Evolutionary conservation across 108 stramenopile genomes (phyloP), one percentile per base, ranked within the genome.

Genomic region (Thalassiosira profunda): DNA sequence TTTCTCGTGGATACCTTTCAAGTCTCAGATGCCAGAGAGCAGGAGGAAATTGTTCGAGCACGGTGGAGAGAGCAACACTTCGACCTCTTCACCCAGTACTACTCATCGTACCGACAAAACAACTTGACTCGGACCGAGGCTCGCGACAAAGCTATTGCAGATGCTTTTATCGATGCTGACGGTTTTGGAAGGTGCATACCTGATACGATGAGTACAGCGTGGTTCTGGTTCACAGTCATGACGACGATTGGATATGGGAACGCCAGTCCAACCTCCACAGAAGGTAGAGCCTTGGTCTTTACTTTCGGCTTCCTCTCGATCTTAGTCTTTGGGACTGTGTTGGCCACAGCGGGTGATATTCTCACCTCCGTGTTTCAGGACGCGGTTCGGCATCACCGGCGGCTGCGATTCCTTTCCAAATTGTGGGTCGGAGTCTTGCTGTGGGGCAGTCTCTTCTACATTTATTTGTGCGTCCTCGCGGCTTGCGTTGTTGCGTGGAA

Each of bases 221-320:
- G 76, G 83, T 57, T 87, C 44, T 79, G 76, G 70, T 82, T 87
- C 29, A 81, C 77, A 23, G 33, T 86, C 15, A 80, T 82, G 81
- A 79, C 85, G 4, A 81, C 82, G 10, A 75, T 87, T n/a, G 88
- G 88, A 9, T 86, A 84, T 36, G 88, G 88, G n/a, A 89, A 89
- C 43, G 52, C 72, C 29, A 63, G 73, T 46, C 83, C 83, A 1
- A 59, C 60, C 1, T 80, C 85, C 29, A 20, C 15, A 0, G 66
- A 36, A 52, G 84, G 83, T n/a, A 51, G 81, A 35, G 20, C 64
- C 4, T 28, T 89, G 29, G 66, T 84, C 20, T 81, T 35, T 14
- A 68, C 54, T 20, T 12, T 81, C 30, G 88, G 85, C 20, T 83
- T 84, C 31, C 2, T 84, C 15, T 37, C 35, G 29, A 74, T 89